These are phyloP conservation scores for Exidia glandulosa DNA, from an alignment of 768 basidiomycete species.

Conservation along the genomic window DNA sequence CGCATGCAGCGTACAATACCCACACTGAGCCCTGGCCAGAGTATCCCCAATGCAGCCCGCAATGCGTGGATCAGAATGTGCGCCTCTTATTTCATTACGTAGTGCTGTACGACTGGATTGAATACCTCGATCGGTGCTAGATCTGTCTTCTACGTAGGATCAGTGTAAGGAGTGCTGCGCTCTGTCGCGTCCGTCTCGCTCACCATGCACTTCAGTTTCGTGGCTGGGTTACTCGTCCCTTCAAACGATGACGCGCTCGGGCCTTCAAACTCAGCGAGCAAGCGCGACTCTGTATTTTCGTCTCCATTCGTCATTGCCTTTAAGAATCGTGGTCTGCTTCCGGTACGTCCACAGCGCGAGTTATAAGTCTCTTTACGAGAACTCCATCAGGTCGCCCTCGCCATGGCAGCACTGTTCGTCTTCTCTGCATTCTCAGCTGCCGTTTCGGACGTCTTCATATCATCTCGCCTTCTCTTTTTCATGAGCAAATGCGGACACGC, in stretches of 20 bases:
- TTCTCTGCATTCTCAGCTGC: neutral
- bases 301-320: neutral
- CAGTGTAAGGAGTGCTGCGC: too few species aligned
- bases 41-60: neutral
- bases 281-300: neutral
- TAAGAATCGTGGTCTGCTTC: too few species aligned
- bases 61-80: neutral
- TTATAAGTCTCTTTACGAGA: too few species aligned
- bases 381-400: neutral
- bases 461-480: constrained; percentile 3
- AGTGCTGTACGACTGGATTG: too few species aligned
- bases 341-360: neutral
- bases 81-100: neutral
- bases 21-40: too few species aligned
- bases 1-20: too few species aligned
- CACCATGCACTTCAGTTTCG: neutral
- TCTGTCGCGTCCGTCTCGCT: neutral
- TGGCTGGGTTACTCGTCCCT: neutral
- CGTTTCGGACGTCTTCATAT: constrained; percentile 2
- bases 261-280: neutral
- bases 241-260: neutral
- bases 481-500: constrained; percentile 6
- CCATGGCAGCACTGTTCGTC: neutral
- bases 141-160: neutral
- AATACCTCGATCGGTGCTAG: too few species aligned